These are phyloP conservation scores for Boletus sp. DNA, from an alignment of 768 basidiomycete species.

Conservation along the genomic window DNA sequence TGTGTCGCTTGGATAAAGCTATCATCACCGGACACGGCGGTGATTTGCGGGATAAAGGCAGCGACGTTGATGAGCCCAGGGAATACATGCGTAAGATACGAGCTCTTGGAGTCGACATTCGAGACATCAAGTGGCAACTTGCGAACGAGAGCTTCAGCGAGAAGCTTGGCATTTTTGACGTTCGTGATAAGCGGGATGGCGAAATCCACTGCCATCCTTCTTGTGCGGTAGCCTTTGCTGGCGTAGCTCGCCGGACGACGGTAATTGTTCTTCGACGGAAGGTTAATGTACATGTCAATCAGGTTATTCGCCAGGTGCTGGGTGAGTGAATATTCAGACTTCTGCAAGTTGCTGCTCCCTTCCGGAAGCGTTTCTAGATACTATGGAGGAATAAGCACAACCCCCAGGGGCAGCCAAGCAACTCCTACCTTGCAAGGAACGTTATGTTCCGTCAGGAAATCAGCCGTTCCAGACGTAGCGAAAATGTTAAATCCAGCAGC, in stretches of 20 bases:
- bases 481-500: constrained; percentile 94
- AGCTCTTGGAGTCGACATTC: constrained; percentile 89
- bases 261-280: constrained; percentile 97
- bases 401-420: neutral
- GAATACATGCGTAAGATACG: constrained; percentile 85
- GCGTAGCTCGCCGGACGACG: constrained; percentile 96
- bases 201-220: constrained; percentile 98
- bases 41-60: constrained; percentile 78
- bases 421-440: constrained; percentile 85
- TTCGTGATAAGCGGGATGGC: constrained; percentile 97
- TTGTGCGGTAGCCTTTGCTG: constrained; percentile 94
- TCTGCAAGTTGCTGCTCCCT: constrained; percentile 72
- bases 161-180: constrained; percentile 96
- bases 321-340: constrained; percentile 95
- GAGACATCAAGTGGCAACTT: constrained; percentile 91
- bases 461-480: constrained; percentile 94
- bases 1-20: constrained; percentile 70
- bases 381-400: constrained; percentile 37
- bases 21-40: constrained; percentile 41
- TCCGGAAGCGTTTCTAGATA: constrained; percentile 89
- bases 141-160: constrained; percentile 89
- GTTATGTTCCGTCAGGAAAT: constrained; percentile 96
- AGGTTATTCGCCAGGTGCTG: constrained; percentile 96
- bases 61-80: constrained; percentile 90
- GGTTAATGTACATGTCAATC: constrained; percentile 99